These are phyloP conservation scores for Podaxis sp. DNA, from an alignment of 768 basidiomycete genomes.

Conservation along the genomic window DNA sequence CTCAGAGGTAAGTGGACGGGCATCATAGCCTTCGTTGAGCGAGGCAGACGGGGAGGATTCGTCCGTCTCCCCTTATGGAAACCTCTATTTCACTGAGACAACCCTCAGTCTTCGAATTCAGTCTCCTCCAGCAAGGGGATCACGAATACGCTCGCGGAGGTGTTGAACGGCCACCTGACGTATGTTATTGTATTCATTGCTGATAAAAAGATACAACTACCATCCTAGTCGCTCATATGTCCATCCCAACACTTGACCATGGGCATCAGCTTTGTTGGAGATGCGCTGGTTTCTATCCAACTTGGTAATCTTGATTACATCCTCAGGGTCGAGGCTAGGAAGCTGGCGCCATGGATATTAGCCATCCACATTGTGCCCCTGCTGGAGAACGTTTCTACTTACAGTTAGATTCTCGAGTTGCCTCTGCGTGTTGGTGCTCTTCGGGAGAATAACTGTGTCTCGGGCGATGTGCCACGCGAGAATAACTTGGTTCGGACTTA, in stretches of 20 bases:
- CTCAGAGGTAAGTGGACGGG: no score
- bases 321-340: neutral
- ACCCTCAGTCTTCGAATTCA: no score
- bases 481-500: conserved; percentile 45
- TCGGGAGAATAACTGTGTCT: conserved; percentile 44
- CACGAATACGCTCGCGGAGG: no score
- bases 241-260: neutral
- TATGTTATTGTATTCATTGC: no score
- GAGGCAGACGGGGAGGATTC: no score
- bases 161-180: no score
- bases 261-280: neutral
- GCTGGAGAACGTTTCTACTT: conserved; percentile 15
- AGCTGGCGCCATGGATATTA: neutral
- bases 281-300: neutral
- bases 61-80: no score
- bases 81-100: no score
- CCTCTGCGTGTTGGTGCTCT: conserved; percentile 44
- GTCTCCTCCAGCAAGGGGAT: no score
- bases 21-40: no score
- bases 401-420: conserved; percentile 53
- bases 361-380: neutral
- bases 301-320: neutral
- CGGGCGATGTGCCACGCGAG: conserved; percentile 52
- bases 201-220: neutral
- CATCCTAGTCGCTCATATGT: neutral